Conservation (phyloP, 345 rosid genomes). For the Rhizophora apiculata region DNA sequence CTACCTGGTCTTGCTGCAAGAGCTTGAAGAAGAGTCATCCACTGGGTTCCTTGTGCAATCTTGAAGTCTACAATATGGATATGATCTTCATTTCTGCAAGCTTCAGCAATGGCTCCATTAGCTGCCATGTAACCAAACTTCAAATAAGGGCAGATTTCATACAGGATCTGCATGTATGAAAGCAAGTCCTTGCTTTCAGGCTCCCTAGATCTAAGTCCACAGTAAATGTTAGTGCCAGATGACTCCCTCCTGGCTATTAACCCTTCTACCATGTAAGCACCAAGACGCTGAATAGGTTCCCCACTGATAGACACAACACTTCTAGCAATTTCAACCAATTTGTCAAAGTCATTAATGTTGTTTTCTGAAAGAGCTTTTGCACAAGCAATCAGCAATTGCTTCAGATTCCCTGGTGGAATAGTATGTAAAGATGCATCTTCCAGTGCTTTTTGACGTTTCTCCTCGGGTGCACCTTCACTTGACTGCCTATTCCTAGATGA, state of each 20-base stretch:
- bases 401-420: constrained; percentile 36
- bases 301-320: constrained; percentile 46
- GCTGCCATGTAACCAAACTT: constrained; percentile 84
- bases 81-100: constrained; percentile 52
- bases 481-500: constrained; percentile 27
- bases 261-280: constrained; percentile 68
- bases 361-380: constrained; percentile 52
- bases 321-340: constrained; percentile 42
- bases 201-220: constrained; percentile 48
- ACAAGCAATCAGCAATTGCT: constrained; percentile 56
- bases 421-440: constrained; percentile 22
- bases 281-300: constrained; percentile 64
- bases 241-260: constrained; percentile 59
- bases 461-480: constrained; percentile 27
- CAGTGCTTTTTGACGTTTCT: constrained; percentile 31
- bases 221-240: constrained; percentile 47
- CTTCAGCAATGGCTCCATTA: constrained; percentile 76
- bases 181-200: constrained; percentile 64
- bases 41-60: constrained; percentile 65
- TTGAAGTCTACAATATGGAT: constrained; percentile 72
- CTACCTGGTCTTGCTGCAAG: constrained; percentile 67
- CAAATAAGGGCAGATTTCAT: constrained; percentile 71
- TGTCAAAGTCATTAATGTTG: constrained; percentile 39
- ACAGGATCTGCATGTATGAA: constrained; percentile 56
- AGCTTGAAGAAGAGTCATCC: constrained; percentile 70